Percentiles rank a stretch among this genome's conserved stretches.
Evolutionary conservation across 345 rosid genomes (phyloP).

Genomic region (Brassica juncea): DNA sequence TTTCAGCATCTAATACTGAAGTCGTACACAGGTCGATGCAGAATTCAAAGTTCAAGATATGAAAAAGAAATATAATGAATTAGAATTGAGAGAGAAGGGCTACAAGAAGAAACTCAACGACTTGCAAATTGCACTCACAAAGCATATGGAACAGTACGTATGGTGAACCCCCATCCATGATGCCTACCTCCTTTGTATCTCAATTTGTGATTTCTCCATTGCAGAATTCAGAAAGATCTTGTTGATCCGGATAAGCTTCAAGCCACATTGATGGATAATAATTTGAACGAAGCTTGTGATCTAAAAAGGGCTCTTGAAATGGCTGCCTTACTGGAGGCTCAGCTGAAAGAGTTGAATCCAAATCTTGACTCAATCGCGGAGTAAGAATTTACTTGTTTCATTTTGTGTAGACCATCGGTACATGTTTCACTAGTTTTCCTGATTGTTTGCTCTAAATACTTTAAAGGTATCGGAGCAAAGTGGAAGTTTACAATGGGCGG

Average conservation of each 20-base stretch:
- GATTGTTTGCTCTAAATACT: constrained; percentile 16
- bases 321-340: constrained; percentile 79
- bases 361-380: constrained; percentile 95
- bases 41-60: constrained; percentile 77
- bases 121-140: constrained; percentile 62
- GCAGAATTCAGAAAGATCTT: constrained; percentile 88
- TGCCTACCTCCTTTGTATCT: constrained; percentile 27
- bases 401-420: not conserved
- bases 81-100: constrained; percentile 78
- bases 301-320: constrained; percentile 77
- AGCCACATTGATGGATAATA: constrained; percentile 61
- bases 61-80: constrained; percentile 70
- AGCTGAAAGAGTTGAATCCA: constrained; percentile 90
- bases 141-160: constrained; percentile 93
- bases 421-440: constrained; percentile 14
- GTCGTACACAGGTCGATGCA: constrained; percentile 74
- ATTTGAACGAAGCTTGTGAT: constrained; percentile 59
- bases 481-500: constrained; percentile 68
- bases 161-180: constrained; percentile 17
- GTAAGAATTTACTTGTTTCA: constrained; percentile 46
- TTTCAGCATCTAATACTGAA: constrained; percentile 20
- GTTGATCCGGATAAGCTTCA: constrained; percentile 91
- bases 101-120: constrained; percentile 82
- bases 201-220: constrained; percentile 34
- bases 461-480: constrained; percentile 75